These are phyloP conservation scores for Acorus calamus DNA, from an alignment of 106 monocot genomes.

Conservation along the genomic window DNA sequence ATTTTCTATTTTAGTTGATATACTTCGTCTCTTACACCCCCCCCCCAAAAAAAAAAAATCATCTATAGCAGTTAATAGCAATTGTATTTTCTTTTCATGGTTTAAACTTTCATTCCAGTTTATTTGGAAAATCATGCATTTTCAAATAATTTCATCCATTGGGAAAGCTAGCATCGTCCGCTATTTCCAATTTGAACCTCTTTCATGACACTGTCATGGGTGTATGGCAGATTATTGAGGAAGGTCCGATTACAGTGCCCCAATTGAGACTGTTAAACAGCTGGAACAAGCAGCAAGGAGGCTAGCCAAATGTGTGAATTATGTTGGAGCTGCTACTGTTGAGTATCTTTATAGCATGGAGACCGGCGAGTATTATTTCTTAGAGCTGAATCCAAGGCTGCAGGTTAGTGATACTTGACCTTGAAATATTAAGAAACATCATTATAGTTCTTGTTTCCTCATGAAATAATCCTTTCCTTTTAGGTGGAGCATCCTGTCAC, in stretches of 20 bases:
- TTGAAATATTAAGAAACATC: no score
- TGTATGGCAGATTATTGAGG: slow-evolving; percentile 84
- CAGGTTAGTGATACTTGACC: slow-evolving; percentile 35
- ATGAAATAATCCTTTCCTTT: slow-evolving; percentile 6
- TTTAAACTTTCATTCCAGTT: no score
- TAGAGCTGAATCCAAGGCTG: slow-evolving; percentile 91
- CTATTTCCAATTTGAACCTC: no score
- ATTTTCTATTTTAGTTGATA: no score
- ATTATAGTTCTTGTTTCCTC: not conserved
- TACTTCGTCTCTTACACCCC: no score
- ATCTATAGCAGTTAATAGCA: no score
- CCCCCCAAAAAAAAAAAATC: no score
- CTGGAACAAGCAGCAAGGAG: slow-evolving; percentile 95
- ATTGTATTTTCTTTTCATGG: no score
- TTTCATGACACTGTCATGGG: not conserved
- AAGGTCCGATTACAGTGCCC: slow-evolving; percentile 97
- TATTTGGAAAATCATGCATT: no score
- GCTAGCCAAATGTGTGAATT: slow-evolving; percentile 84
- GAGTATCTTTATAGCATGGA: slow-evolving; percentile 99
- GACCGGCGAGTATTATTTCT: slow-evolving; percentile 91
- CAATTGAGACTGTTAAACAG: slow-evolving; percentile 60
- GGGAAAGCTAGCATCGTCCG: no score
- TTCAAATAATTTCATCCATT: no score
- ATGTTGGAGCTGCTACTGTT: slow-evolving; percentile 98
- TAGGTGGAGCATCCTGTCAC: slow-evolving; percentile 99